These are phyloP conservation scores for Lathyrus sativus DNA, from an alignment of 306 rosid species.

Conservation along the genomic window DNA sequence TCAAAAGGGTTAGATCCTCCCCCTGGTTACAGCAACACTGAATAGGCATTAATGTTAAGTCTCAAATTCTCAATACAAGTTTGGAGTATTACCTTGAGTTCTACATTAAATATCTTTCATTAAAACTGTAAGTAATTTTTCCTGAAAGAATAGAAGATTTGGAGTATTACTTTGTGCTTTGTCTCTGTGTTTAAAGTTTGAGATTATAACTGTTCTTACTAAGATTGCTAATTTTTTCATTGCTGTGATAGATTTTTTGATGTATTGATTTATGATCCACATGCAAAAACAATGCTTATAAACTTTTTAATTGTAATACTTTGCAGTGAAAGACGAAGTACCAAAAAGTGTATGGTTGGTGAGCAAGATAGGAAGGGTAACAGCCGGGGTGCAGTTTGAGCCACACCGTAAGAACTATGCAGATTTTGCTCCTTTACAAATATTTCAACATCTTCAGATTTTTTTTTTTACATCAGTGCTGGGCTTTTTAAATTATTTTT, in stretches of 20 bases:
- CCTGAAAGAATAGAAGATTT: conserved; percentile 15
- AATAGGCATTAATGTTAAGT: conserved; percentile 3
- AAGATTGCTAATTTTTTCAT: conserved; percentile 21
- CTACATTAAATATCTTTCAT: not conserved
- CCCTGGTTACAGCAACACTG: not conserved
- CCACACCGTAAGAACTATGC: conserved; percentile 69
- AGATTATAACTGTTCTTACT: conserved; percentile 17
- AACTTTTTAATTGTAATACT: conserved; percentile 33
- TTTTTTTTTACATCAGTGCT: not conserved
- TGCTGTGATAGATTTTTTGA: conserved; percentile 6
- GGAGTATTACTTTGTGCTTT: not conserved
- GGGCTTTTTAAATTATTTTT: not conserved
- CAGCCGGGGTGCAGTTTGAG: conserved; percentile 91
- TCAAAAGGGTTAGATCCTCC: too few species aligned
- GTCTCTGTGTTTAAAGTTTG: conserved; percentile 17
- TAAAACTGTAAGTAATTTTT: conserved; percentile 6
- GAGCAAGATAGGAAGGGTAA: conserved; percentile 85
- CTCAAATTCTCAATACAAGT: not conserved
- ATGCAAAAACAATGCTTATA: conserved; percentile 27
- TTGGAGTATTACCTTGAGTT: conserved; percentile 15
- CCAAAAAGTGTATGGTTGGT: conserved; percentile 84
- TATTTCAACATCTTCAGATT: not conserved
- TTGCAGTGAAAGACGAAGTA: conserved; percentile 68
- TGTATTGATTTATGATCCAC: conserved; percentile 10
- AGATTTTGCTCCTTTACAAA: conserved; percentile 24